phyloP scores from a whole-genome alignment of 768 basidiomycete species.

The Porpolomopsis calyptriformis region DNA sequence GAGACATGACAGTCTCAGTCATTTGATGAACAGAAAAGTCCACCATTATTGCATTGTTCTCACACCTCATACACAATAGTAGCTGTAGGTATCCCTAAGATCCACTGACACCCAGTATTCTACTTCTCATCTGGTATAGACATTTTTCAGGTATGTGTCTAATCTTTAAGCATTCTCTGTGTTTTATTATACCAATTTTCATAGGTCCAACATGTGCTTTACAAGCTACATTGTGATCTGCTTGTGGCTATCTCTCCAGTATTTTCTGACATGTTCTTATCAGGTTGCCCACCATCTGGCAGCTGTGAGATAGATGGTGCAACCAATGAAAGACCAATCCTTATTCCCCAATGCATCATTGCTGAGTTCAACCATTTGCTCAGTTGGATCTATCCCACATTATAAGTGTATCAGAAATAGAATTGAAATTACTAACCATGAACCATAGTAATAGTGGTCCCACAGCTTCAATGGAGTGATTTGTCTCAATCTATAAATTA shows the following conservation, averaged over 20 bases:
- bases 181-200: too few relatives aligned
- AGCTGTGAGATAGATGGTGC: not conserved
- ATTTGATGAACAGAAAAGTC: too few relatives aligned
- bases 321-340: not conserved
- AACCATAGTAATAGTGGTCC: too few relatives aligned
- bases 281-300: not conserved
- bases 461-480: not conserved
- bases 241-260: not conserved
- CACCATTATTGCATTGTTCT: too few relatives aligned
- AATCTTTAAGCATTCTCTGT: too few relatives aligned
- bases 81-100: too few relatives aligned
- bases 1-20: too few relatives aligned
- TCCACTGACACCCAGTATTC: too few relatives aligned
- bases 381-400: not conserved
- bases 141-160: too few relatives aligned
- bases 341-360: not conserved
- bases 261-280: not conserved
- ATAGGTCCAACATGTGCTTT: not conserved
- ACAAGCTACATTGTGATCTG: not conserved
- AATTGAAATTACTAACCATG: too few relatives aligned
- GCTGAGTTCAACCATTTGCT: not conserved
- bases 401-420: not conserved
- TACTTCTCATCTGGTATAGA: too few relatives aligned
- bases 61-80: too few relatives aligned
- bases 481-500: not conserved